phyloP scores from a whole-genome alignment of 345 rosid genomes.

The Linum trigynum region DNA sequence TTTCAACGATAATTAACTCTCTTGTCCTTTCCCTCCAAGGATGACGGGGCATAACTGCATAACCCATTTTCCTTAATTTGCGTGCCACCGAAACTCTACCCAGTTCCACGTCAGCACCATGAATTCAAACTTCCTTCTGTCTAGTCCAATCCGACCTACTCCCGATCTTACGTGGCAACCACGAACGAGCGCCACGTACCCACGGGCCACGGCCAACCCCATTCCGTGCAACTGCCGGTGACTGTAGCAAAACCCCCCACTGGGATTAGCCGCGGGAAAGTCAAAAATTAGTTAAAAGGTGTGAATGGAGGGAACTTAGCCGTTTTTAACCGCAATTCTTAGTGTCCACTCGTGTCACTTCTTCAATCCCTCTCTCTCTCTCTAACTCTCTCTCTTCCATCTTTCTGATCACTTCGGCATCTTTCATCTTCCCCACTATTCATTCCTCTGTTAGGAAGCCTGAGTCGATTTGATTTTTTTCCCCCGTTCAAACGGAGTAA shows the following conservation, averaged over 20 bases:
- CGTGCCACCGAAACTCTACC: conserved; percentile 6
- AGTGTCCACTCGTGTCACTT: conserved; percentile 34
- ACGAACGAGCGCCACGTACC: not conserved
- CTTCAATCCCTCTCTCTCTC: conserved; percentile 7
- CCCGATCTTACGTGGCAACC: not conserved
- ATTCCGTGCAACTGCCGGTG: too few relatives aligned
- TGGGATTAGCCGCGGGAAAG: not conserved
- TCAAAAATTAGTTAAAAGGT: not conserved
- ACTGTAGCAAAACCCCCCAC: not conserved
- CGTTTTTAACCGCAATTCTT: conserved; percentile 13
- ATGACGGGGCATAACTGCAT: not conserved
- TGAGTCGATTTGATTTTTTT: not conserved
- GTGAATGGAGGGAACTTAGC: conserved; percentile 3
- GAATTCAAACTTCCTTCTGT: not conserved
- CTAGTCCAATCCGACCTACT: not conserved
- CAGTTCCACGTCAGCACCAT: too few relatives aligned
- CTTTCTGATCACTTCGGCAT: not conserved
- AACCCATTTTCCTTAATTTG: conserved; percentile 8
- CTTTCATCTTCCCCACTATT: not conserved
- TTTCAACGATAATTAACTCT: too few relatives aligned
- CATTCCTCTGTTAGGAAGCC: not conserved
- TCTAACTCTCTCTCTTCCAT: not conserved
- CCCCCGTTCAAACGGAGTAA: not conserved
- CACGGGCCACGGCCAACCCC: not conserved
- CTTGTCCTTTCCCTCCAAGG: conserved; percentile 7